Evolutionary conservation across 2,329 filamentous ascomycete genomes (phyloP), one percentile per base, ranked within the genome.

Genomic region (Pestalotiopsis sp.): DNA sequence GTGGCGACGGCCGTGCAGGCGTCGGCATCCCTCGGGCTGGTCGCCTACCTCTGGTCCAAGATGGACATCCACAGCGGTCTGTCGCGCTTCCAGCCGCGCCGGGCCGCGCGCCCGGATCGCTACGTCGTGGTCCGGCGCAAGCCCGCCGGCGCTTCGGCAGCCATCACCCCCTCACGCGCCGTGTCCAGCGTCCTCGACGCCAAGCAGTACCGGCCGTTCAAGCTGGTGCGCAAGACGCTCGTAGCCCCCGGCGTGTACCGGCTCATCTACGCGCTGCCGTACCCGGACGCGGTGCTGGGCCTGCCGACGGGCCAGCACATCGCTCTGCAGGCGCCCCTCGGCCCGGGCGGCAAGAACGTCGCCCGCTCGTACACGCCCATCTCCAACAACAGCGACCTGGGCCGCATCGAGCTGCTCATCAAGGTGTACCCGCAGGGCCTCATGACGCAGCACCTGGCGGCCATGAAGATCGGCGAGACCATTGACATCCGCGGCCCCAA

Each of bases 231-330:
- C 41, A 85, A 84, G 71, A 75, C 75, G 5, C 68, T 78, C 4
- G 68, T 85, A 11, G 77, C 83, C 0, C 82, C 83, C 3, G 79
- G 81, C 59, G 81, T 84, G 4, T 87, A 82, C 74, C 81, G 81
- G 23, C 79, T 87, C 12, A 76, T 80, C 6, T 88, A 89, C 56
- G 76, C 79, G 27, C 80, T 89, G 2, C 87, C 87, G 0, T 78
- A 78, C 0, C 72, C 77, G 0, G 73, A 75, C 9, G 80, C 82
- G 2, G 78, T 87, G 0, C 81, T 89, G 2, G 87, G 87, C 2
- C 80, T 90, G 6, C 87, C 87, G 0, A 86, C 84, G 7, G 87
- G 87, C 4, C 87, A 89, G 72, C 87, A 89, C 71, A 81, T 89
- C 3, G 81, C 85, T 57, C 85, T 89, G 69, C 82, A 82, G 67